Evolutionary conservation across 2,329 filamentous ascomycete genomes (phyloP).

Genomic region (Chaetomiaceae sp.): DNA sequence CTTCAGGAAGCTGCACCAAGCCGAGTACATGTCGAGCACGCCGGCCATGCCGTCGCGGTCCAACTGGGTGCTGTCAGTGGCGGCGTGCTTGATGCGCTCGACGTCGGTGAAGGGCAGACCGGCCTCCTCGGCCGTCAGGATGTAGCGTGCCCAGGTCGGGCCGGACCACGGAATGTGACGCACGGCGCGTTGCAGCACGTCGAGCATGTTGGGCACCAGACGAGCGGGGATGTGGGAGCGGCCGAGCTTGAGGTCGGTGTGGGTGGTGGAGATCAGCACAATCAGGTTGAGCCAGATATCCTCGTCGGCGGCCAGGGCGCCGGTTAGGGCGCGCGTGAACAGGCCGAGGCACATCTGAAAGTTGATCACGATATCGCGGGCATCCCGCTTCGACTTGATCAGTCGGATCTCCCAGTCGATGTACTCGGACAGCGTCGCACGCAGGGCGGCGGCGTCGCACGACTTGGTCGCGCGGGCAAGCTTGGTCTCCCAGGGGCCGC

Average conservation of each 20-base stretch:
- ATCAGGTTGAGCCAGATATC: constrained; percentile 78
- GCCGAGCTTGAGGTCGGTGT: constrained; percentile 31
- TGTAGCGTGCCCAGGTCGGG: constrained; percentile 80
- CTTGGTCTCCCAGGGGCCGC: constrained; percentile 63
- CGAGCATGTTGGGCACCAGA: constrained; percentile 49
- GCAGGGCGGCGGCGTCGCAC: constrained; percentile 50
- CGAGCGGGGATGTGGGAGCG: constrained; percentile 33
- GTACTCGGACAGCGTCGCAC: constrained; percentile 56
- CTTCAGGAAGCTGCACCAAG: constrained; percentile 92
- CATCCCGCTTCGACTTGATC: constrained; percentile 45
- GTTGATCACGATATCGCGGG: constrained; percentile 31
- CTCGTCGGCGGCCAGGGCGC: constrained; percentile 65
- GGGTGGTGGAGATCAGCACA: constrained; percentile 59
- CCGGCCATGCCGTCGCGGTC: constrained; percentile 82
- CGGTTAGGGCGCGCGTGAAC: constrained; percentile 68
- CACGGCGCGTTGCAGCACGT: constrained; percentile 73
- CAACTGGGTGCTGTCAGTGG: constrained; percentile 77
- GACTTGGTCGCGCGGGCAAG: constrained; percentile 53
- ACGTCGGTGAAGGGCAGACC: constrained; percentile 71
- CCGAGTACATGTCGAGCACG: constrained; percentile 82
- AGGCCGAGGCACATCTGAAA: constrained; percentile 56
- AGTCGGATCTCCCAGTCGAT: constrained; percentile 76
- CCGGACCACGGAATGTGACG: constrained; percentile 93
- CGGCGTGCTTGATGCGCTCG: constrained; percentile 84
- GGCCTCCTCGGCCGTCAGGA: constrained; percentile 76